Evolutionary conservation across 2,329 filamentous ascomycete species (phyloP).

Genomic region (Clonostachys byssicola): DNA sequence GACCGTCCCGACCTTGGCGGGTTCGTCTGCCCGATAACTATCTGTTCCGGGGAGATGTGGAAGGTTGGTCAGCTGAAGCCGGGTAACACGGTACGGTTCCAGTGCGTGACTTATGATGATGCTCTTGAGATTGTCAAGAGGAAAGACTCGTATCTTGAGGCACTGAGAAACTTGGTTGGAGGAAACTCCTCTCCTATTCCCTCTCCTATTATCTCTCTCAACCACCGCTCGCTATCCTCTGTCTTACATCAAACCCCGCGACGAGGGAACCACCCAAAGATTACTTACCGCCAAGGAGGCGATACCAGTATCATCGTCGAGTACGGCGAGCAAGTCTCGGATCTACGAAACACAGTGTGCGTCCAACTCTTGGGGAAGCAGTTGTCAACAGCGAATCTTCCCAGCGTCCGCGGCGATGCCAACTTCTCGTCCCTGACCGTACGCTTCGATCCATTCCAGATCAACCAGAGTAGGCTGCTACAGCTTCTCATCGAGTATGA

Average conservation of each 20-base stretch:
- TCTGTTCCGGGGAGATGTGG: conserved; percentile 55
- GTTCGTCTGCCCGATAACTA: conserved; percentile 50
- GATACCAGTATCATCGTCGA: conserved; percentile 53
- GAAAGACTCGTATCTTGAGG: too few species aligned
- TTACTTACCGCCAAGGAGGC: conserved; percentile 16
- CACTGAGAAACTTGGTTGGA: too few species aligned
- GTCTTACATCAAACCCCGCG: too few species aligned
- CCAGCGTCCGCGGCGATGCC: neutral
- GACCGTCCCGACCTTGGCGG: conserved; percentile 59
- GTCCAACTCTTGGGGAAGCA: conserved; percentile 8
- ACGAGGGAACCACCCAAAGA: neutral
- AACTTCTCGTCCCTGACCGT: conserved; percentile 11
- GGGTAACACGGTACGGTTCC: conserved; percentile 33
- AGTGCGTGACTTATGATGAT: neutral
- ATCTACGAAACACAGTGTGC: conserved; percentile 42
- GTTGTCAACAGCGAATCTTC: neutral
- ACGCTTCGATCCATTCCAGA: conserved; percentile 8
- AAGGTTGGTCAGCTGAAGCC: conserved; percentile 58
- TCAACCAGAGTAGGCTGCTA: conserved; percentile 5
- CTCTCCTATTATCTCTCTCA: too few species aligned
- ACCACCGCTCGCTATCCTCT: too few species aligned
- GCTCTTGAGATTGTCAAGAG: neutral
- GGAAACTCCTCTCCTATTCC: too few species aligned
- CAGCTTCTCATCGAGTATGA: conserved; percentile 7
- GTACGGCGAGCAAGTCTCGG: conserved; percentile 50